Evolutionary conservation across 176 grass and related monocot species (phyloP), one percentile per base, ranked within the genome.

Genomic region (Eremochloa ophiuroides): DNA sequence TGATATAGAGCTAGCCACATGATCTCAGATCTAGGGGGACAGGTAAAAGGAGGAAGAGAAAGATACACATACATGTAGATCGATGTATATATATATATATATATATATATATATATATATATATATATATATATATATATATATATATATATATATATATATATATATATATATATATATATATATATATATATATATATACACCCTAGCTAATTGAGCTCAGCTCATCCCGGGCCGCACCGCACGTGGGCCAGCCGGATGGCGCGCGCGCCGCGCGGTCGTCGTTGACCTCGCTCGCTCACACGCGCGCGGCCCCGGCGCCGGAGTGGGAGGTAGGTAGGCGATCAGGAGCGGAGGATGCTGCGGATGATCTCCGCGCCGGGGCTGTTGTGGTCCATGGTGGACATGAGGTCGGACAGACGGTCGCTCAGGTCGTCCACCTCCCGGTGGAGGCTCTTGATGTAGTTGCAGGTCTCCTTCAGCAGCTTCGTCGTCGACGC

Each of bases 391-490:
- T 89, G 73, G 38, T 97, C 94, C 94, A 97, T 91, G 75, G 86
- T 88, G 18, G 89, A 74, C 94, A 97, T 91, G 15, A 97, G 84
- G 37, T 94, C 94, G 0, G 94, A 93, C 22, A 97, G 91, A 33
- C 94, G 91, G 88, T 93, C 94, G 81, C 94, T 97, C 55, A 97
- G 84, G 85, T 97, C 94, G 67, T 94, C 94, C 17, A 97, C 94
- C 78, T 97, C 94, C 80, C 85, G 88, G 81, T 97, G 91, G 38
- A 97, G 91, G 82, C 89, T 97, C 80, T 97, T 93, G 89, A 97
- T 97, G 88, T 97, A 97, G 94, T 53, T 97, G 78, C 94, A 97
- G 1, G 94, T 97, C 81, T 97, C 94, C 86, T 93, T 97, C 1
- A 97, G 88, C 73, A 97, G 75, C 88, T 97, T 97, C 75, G 90